phyloP scores from a whole-genome alignment of 2,329 filamentous ascomycete species.

The Trichoderma koningii region DNA sequence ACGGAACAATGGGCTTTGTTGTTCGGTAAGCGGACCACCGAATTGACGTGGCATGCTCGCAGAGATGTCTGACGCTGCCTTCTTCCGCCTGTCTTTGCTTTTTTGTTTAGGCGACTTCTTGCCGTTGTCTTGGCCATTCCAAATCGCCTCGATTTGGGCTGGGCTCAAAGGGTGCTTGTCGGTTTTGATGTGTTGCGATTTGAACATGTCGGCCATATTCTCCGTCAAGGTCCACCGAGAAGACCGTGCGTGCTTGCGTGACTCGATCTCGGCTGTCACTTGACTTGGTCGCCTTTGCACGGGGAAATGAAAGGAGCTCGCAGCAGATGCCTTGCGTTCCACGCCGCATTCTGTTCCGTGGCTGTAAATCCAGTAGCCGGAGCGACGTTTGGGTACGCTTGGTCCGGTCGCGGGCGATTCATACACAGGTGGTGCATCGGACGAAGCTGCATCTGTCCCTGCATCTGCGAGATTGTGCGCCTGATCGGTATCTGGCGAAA shows the following conservation, averaged over 20 bases:
- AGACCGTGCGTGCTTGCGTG: slow-evolving; percentile 31
- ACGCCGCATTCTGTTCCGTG: slow-evolving; percentile 28
- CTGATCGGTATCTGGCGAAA: slow-evolving; percentile 18
- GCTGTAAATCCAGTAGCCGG: slow-evolving; percentile 2
- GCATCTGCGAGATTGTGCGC: slow-evolving; percentile 23
- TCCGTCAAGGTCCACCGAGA: slow-evolving; percentile 57
- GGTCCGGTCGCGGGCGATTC: slow-evolving; percentile 10
- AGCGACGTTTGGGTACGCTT: slow-evolving; percentile 18
- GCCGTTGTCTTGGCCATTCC: slow-evolving; percentile 27
- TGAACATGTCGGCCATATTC: slow-evolving; percentile 60
- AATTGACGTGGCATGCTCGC: background rate
- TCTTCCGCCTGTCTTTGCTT: slow-evolving; percentile 21
- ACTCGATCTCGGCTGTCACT: slow-evolving; percentile 26
- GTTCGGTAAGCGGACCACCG: background rate
- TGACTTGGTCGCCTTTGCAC: slow-evolving; percentile 33
- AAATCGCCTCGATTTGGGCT: slow-evolving; percentile 48
- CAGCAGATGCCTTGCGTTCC: slow-evolving; percentile 40
- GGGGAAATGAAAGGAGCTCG: slow-evolving; percentile 43
- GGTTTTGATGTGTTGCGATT: slow-evolving; percentile 57
- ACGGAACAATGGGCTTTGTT: slow-evolving; percentile 6
- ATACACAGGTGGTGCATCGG: slow-evolving; percentile 14
- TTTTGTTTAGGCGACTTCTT: slow-evolving; percentile 15
- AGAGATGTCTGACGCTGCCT: slow-evolving; percentile 18
- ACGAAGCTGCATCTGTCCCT: slow-evolving; percentile 4
- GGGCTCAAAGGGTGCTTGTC: slow-evolving; percentile 60